phyloP scores from a whole-genome alignment of 257 asterid species.

The Hygrophila difformis region DNA sequence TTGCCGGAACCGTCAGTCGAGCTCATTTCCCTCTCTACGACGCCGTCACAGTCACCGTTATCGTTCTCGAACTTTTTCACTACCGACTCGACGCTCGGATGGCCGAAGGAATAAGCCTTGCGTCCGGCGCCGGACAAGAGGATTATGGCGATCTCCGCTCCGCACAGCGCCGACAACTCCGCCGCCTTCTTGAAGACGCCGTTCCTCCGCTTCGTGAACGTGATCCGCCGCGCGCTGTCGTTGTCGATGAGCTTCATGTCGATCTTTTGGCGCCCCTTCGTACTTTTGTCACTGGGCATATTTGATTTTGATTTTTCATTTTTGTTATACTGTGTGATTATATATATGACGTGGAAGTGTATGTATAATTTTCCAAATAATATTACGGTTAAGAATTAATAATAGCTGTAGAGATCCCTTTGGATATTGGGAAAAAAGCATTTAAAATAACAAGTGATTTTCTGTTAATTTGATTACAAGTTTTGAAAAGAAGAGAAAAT shows the following conservation, averaged over 20 bases:
- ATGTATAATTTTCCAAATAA: too few relatives aligned
- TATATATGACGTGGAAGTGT: too few relatives aligned
- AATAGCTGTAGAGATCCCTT: too few relatives aligned
- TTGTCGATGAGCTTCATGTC: constrained; percentile 16
- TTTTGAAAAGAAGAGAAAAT: too few relatives aligned
- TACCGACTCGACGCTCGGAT: constrained; percentile 28
- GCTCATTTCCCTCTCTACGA: constrained; percentile 9
- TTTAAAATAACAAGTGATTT: too few relatives aligned
- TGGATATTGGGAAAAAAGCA: too few relatives aligned
- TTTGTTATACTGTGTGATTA: too few relatives aligned
- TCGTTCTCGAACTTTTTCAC: constrained; percentile 12
- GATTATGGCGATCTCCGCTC: constrained; percentile 14
- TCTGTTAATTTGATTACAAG: too few relatives aligned
- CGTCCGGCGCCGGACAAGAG: constrained; percentile 31
- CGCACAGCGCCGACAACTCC: constrained; percentile 19
- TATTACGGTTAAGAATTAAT: too few relatives aligned
- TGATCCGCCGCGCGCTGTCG: constrained; percentile 10
- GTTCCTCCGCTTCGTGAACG: constrained; percentile 17
- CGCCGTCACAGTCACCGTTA: constrained; percentile 9
- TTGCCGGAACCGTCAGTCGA: too few relatives aligned
- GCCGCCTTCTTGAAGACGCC: constrained; percentile 24
- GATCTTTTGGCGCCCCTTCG: constrained; percentile 18
- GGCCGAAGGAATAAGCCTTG: constrained; percentile 36
- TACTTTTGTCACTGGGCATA: background rate
- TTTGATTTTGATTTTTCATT: too few relatives aligned